Evolutionary conservation across 768 basidiomycete species (phyloP), one percentile per base, ranked within the genome.

Genomic region (Megacollybia marginata): DNA sequence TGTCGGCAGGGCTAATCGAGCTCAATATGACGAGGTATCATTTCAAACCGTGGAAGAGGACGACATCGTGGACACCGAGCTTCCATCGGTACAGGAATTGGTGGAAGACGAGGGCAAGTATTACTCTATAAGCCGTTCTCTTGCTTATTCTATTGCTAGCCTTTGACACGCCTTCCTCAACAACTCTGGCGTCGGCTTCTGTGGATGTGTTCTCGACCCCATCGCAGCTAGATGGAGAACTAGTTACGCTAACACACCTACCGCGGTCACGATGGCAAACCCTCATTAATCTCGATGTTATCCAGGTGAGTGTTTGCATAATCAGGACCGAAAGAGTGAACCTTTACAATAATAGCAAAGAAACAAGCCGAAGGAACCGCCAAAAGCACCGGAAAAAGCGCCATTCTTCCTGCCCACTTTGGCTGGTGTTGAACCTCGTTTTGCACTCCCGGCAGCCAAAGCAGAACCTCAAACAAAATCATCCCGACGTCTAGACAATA

Each of bases 381-480:
- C 93, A 7, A 97, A 98, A 66, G 88, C 85, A 20, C 91, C 92
- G 11, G 95, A 97, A 67, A 80, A 91, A 52, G 95, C 93, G 1
- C 96, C 96, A 0, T 99, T 99, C 74, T 99, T 98, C 74, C 71
- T 99, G 13, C 96, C 95, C 18, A 92, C 93, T 1, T 67, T 97
- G 10, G 85, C 88, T 4, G 95, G 93, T 10, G 79, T 92, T 10
- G 91, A 94, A 50, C 75, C 82, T 15, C 79, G 90, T 15, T 95
- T 97, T 63, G 87, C 80, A 12, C 62, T 85, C 5, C 57, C 48
- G 9, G 67, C 64, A 62, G 52, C 68, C 54, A 57, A 73, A 66
- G 65, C 72, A 65, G 48, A 60, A 56, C 54, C 58, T 52, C 31
- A 69, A 66, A 60, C 59, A 59, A 78, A 76, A 52, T 54, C 70